Evolutionary conservation across 2,329 filamentous ascomycete species (phyloP), one percentile per base, ranked within the genome.

Genomic region (Lanzia echinophila): DNA sequence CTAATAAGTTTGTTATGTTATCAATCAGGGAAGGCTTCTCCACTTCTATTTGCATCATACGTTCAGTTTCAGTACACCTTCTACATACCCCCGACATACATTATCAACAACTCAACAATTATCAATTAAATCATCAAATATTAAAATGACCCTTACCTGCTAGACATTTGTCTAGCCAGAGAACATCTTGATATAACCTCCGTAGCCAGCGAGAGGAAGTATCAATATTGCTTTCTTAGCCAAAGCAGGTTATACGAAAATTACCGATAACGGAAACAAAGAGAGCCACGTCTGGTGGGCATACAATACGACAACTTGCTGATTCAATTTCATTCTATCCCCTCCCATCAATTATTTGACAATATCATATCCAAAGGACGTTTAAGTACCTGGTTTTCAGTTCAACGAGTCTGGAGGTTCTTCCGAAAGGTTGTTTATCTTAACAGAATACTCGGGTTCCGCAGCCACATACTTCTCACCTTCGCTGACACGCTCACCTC

Each of bases 121-220:
- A 46, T 42, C 51, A 42, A 52, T 43, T 49, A 54, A 54, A 55
- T 12, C 24, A 13, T 39, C n/a, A 24, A 22, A 33, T 10, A 36
- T 59, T 56, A 62, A 60, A 51, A 67, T 67, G 63, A 53, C 56
- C 50, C 56, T 53, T 62, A 59, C 63, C 66, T 68, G 72, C 73
- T 77, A 73, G 72, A 71, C 73, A 67, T 62, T 56, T 66, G 73
- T 74, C 73, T 74, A 66, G 73, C 72, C 68, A 58, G 65, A 67
- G 67, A 65, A 65, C 60, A 68, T 64, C 60, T 66, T 61, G 68
- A 67, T 69, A 68, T 65, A 62, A 65, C 68, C 71, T 71, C 68
- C 71, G 71, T 69, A 72, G 66, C 73, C 70, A 73, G 71, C 70
- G 66, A 65, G 67, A 69, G 71, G 66, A 67, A 65, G 67, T 62